Evolutionary conservation across 768 basidiomycete genomes (phyloP).

Genomic region (Cytidiella melzeri): DNA sequence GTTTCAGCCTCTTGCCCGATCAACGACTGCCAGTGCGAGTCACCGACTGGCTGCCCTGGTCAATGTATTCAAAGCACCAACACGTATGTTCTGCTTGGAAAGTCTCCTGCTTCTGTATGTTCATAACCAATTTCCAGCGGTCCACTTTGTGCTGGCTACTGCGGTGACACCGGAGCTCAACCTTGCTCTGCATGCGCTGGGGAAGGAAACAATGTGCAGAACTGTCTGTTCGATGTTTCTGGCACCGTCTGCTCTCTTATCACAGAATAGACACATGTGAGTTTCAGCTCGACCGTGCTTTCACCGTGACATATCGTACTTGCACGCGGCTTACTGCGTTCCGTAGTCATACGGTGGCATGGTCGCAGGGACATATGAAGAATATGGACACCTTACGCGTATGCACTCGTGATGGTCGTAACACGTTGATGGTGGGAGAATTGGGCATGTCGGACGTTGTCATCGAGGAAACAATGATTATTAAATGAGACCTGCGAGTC

Average conservation of each 20-base stretch:
- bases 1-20: neutral
- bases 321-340: too few relatives aligned
- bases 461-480: too few relatives aligned
- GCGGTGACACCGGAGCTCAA: neutral
- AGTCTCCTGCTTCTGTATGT: neutral
- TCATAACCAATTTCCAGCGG: neutral
- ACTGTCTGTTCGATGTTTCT: conserved; percentile 2
- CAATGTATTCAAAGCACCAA: neutral
- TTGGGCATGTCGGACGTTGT: too few relatives aligned
- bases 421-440: too few relatives aligned
- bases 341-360: too few relatives aligned
- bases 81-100: neutral
- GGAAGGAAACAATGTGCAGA: neutral
- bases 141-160: neutral
- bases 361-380: too few relatives aligned
- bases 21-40: neutral
- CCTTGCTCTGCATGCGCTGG: conserved; percentile 1
- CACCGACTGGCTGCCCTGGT: conserved; percentile 6
- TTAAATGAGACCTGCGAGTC: too few relatives aligned
- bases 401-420: too few relatives aligned
- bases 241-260: neutral
- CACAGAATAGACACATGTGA: too few relatives aligned
- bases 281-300: too few relatives aligned
- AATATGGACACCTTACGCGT: too few relatives aligned
- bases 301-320: too few relatives aligned